These are phyloP conservation scores for Baudoinia panamericana DNA, from an alignment of 495 filamentous ascomycete genomes.

Conservation along the genomic window DNA sequence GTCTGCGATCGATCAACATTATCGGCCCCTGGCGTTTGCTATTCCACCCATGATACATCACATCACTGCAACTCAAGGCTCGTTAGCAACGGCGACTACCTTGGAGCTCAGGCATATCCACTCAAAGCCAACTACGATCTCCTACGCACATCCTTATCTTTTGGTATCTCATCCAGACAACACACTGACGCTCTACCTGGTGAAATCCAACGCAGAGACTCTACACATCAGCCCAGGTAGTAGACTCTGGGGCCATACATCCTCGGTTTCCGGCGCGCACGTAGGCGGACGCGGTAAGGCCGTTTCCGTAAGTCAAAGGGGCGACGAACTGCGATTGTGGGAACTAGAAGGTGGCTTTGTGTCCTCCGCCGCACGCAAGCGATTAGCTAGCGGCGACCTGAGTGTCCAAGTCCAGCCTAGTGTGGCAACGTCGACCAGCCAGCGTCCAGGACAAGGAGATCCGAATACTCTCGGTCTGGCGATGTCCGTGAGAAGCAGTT, in stretches of 20 bases:
- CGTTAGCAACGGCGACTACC: slow-evolving; percentile 4
- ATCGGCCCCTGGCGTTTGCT: slow-evolving; percentile 26
- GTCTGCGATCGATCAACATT: slow-evolving; percentile 31
- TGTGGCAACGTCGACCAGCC: slow-evolving; percentile 14
- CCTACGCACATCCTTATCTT: slow-evolving; percentile 85
- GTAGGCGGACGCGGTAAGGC: slow-evolving; percentile 81
- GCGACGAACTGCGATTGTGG: slow-evolving; percentile 86
- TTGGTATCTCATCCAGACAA: slow-evolving; percentile 83
- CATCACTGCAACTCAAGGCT: slow-evolving; percentile 17
- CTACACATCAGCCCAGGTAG: slow-evolving; percentile 63
- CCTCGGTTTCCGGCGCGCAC: slow-evolving; percentile 72
- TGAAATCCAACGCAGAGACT: slow-evolving; percentile 53
- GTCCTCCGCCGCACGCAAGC: slow-evolving; percentile 31
- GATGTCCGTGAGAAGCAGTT: neutral
- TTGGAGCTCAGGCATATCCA: slow-evolving; percentile 14
- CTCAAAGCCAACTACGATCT: slow-evolving; percentile 55
- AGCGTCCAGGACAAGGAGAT: slow-evolving; percentile 10
- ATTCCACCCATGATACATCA: slow-evolving; percentile 30
- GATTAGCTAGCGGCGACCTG: slow-evolving; percentile 32
- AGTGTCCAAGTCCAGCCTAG: slow-evolving; percentile 44
- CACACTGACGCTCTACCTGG: slow-evolving; percentile 75
- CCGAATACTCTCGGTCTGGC: slow-evolving; percentile 12
- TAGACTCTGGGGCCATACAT: slow-evolving; percentile 87
- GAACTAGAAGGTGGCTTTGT: slow-evolving; percentile 67
- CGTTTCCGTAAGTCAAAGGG: slow-evolving; percentile 68